Conservation (phyloP, 2,329 filamentous ascomycete species). For the Colletotrichum coccodes region DNA sequence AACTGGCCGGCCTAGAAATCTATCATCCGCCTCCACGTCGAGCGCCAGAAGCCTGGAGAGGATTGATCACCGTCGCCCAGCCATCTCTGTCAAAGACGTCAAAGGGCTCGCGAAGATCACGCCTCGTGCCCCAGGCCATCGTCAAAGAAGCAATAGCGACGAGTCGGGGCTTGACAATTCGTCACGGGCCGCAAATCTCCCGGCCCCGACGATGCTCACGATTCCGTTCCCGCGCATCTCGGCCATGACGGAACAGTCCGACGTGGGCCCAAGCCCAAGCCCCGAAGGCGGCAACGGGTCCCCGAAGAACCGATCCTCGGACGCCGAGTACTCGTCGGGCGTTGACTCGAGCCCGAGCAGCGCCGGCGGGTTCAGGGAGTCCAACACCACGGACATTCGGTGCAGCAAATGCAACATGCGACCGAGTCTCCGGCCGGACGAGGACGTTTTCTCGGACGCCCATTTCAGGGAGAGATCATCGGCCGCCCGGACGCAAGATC, state of each 20-base stretch:
- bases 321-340: conserved; percentile 26
- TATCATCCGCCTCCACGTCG: not conserved
- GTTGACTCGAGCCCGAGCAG: conserved; percentile 27
- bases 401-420: conserved; percentile 32
- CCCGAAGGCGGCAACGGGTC: not conserved
- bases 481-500: not conserved
- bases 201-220: conserved; percentile 11
- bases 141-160: not conserved
- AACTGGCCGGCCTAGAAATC: not conserved
- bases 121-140: not conserved
- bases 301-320: conserved; percentile 3
- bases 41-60: conserved; percentile 5
- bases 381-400: conserved; percentile 17
- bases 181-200: not conserved
- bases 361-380: conserved; percentile 13
- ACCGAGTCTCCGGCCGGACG: conserved; percentile 15
- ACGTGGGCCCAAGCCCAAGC: not conserved
- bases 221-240: conserved; percentile 29
- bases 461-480: not conserved
- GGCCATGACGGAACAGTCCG: conserved; percentile 24
- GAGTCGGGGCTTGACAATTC: not conserved
- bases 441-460: conserved; percentile 5
- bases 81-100: not conserved
- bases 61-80: not conserved
- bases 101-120: not conserved